Evolutionary conservation across 208 protist genomes (phyloP).

Genomic region (Leptomonas pyrrhocoris): DNA sequence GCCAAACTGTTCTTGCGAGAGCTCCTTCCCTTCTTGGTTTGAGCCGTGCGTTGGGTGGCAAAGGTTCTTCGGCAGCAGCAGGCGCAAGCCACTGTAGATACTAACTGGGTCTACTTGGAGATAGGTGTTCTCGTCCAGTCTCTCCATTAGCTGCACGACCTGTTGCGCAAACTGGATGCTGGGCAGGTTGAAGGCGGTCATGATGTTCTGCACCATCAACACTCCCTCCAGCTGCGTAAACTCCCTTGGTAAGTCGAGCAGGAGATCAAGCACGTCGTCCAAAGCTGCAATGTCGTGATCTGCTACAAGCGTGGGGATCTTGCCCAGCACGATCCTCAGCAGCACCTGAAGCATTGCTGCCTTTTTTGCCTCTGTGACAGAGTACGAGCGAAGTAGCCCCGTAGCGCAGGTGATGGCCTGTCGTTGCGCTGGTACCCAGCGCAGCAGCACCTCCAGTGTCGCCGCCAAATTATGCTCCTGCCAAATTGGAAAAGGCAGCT

Average conservation of each 20-base stretch:
- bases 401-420: slow-evolving; percentile 44
- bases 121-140: slow-evolving; percentile 41
- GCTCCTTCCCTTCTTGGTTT: slow-evolving; percentile 37
- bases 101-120: slow-evolving; percentile 34
- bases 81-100: slow-evolving; percentile 44
- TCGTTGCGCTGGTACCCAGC: slow-evolving; percentile 53
- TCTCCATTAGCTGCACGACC: slow-evolving; percentile 46
- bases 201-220: slow-evolving; percentile 33
- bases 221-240: slow-evolving; percentile 39
- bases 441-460: slow-evolving; percentile 58
- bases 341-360: slow-evolving; percentile 31
- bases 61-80: slow-evolving; percentile 60
- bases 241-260: slow-evolving; percentile 54
- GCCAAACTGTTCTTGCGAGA: slow-evolving; percentile 72
- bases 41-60: slow-evolving; percentile 60
- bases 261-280: slow-evolving; percentile 43
- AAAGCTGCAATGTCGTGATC: slow-evolving; percentile 37
- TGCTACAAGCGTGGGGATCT: slow-evolving; percentile 24
- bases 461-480: slow-evolving; percentile 50
- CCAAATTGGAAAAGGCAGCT: slow-evolving; percentile 46
- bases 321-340: slow-evolving; percentile 34
- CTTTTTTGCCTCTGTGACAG: slow-evolving; percentile 19
- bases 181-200: slow-evolving; percentile 54
- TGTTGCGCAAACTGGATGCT: slow-evolving; percentile 72
- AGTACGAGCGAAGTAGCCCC: slow-evolving; percentile 43